A percentile compares a stretch with the other conserved stretches of the same genome.
phyloP scores from a whole-genome alignment of 2,329 filamentous ascomycete species.

The Juglanconis juglandina region DNA sequence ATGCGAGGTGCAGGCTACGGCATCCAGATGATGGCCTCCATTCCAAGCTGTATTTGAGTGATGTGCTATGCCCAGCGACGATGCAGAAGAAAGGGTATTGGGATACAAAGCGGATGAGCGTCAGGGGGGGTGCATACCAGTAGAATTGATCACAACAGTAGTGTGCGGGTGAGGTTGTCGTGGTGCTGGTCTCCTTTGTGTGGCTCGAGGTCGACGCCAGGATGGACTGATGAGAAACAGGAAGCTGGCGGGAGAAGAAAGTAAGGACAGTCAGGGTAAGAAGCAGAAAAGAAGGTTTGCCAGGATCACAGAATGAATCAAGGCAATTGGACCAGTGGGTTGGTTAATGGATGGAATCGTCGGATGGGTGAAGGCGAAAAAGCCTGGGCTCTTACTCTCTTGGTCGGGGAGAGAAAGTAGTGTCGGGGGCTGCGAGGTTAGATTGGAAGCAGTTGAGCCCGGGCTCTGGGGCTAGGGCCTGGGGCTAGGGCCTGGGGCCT shows the following conservation, averaged over 20 bases:
- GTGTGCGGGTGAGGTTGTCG: background rate
- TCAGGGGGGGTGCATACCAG: constrained; percentile 6
- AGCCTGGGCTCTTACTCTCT: constrained; percentile 3
- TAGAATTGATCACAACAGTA: background rate
- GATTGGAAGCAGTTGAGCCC: background rate
- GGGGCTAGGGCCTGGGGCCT: background rate
- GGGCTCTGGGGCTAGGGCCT: background rate
- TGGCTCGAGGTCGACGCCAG: constrained; percentile 12
- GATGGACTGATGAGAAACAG: constrained; percentile 2
- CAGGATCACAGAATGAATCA: constrained; percentile 12
- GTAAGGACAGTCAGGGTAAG: constrained; percentile 5
- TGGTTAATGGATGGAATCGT: constrained; percentile 1
- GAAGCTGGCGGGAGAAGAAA: constrained; percentile 1
- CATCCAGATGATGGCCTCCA: background rate
- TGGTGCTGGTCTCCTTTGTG: background rate
- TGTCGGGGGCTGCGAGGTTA: background rate
- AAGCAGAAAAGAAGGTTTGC: constrained; percentile 15
- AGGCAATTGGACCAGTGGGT: constrained; percentile 4
- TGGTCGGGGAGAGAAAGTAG: background rate
- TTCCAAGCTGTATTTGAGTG: background rate
- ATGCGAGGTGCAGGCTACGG: background rate
- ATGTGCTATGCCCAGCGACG: background rate
- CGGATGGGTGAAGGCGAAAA: constrained; percentile 8
- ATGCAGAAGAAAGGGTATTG: background rate
- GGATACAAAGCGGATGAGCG: background rate